Evolutionary conservation across 768 basidiomycete genomes (phyloP), one percentile per base, ranked within the genome.

Genomic region (Tulasnella sp.): DNA sequence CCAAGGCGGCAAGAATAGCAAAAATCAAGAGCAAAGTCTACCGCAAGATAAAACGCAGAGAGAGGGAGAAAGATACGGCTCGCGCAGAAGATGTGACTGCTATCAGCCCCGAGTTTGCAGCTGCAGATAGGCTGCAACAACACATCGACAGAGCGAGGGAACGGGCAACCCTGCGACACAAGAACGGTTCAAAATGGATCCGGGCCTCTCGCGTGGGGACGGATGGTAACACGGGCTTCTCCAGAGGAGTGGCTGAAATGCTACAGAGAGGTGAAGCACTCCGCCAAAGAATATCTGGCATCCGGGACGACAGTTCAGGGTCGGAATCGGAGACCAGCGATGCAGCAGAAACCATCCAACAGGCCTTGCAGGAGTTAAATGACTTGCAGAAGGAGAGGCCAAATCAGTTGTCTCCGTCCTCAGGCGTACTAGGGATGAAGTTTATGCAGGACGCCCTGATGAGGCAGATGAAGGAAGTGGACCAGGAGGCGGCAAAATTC

Each of bases 21-120:
- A 98, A 97, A 87, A 99, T 99, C 87, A 99, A 99, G 88, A 95
- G 93, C 85, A 97, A 96, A 87, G 91, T 95, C 2, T 99, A 96
- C 85, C 89, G 96, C 41, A 93, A 93, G 82, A 88, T 98, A 73
- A 92, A 92, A 84, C 90, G 94, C 85, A 96, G 94, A 84, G 91
- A 93, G 84, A 89, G 90, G 72, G 93, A 92, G 80, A 91, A 91
- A 81, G 86, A 92, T 22, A 87, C 85, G 7, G 86, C 84, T 37
- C 87, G 85, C 85, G 85, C 83, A 85, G 83, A 81, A 40, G 86
- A 69, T 86, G 87, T 81, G 2, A 86, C 85, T 2, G 84, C 86
- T 78, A 81, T 88, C n/a, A 89, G 89, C 80, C 88, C 88, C 48
- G 89, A 90, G 77, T 92, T 89, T 58, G 88, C 87, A 11, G 90